A percentile compares a stretch with the other conserved stretches of the same genome.
phyloP scores from a whole-genome alignment of 2,329 filamentous ascomycete genomes.

The Fusarium nurragi region DNA sequence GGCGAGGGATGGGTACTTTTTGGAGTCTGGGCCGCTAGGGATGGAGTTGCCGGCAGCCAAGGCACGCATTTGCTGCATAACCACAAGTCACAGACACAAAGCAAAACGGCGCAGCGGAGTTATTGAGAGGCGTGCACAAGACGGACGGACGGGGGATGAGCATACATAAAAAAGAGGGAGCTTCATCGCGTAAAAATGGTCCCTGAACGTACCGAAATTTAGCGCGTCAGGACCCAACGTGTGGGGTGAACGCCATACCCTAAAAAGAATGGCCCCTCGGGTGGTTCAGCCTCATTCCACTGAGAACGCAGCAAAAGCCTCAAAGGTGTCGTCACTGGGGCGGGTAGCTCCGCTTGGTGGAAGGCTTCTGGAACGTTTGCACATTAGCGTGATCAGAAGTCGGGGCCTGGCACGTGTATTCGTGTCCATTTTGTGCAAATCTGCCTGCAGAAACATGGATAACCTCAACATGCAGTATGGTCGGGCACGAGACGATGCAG shows the following conservation, averaged over 20 bases:
- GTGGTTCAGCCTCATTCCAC: slow-evolving; percentile 42
- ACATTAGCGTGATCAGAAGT: slow-evolving; percentile 20
- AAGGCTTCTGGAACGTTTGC: slow-evolving; percentile 43
- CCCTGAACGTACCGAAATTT: slow-evolving; percentile 23
- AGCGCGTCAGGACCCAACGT: slow-evolving; percentile 21
- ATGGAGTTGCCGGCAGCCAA: slow-evolving; percentile 20
- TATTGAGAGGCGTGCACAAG: slow-evolving; percentile 23
- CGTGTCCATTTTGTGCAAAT: slow-evolving; percentile 43
- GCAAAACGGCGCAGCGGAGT: slow-evolving; percentile 9
- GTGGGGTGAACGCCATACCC: slow-evolving; percentile 32
- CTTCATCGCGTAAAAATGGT: slow-evolving; percentile 24
- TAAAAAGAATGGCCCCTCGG: slow-evolving; percentile 24
- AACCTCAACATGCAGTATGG: slow-evolving; percentile 38
- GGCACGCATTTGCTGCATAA: slow-evolving; percentile 21
- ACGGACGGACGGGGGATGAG: slow-evolving; percentile 2
- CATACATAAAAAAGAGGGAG: neutral
- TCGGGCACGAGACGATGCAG: slow-evolving; percentile 37
- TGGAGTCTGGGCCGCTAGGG: slow-evolving; percentile 23
- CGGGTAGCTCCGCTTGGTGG: slow-evolving; percentile 30
- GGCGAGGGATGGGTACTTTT: slow-evolving; percentile 33
- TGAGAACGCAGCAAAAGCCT: neutral
- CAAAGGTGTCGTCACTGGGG: slow-evolving; percentile 35
- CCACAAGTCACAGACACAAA: slow-evolving; percentile 23
- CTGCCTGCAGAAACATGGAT: neutral
- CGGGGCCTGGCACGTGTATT: slow-evolving; percentile 37